Evolutionary conservation across 805 yeast species (phyloP).

Genomic region (Helenozyma rhizophorensis): DNA sequence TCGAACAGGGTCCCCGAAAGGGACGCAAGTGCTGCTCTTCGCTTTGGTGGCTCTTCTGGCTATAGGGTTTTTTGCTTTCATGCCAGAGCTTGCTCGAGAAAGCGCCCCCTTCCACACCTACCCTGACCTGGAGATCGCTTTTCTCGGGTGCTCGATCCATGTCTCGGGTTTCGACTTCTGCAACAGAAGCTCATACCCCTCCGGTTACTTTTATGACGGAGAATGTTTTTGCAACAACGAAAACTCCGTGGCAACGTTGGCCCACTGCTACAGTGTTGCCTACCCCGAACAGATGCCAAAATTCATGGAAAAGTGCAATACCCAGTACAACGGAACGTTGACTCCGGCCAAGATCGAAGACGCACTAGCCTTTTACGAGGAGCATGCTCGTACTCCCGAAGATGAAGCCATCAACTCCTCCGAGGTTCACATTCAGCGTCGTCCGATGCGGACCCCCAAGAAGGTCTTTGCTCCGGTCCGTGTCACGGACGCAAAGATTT

Average conservation of each 20-base stretch:
- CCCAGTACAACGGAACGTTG: constrained; percentile 16
- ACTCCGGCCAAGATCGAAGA: constrained; percentile 19
- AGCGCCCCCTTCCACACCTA: constrained; percentile 31
- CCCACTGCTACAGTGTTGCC: constrained; percentile 29
- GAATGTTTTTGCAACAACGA: constrained; percentile 26
- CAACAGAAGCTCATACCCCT: constrained; percentile 2
- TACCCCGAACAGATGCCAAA: constrained; percentile 20
- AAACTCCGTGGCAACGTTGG: constrained; percentile 33
- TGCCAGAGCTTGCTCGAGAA: constrained; percentile 22
- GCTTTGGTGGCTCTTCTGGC: too few species aligned
- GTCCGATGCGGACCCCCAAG: too few species aligned
- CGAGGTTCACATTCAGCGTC: too few species aligned
- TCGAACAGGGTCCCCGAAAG: too few species aligned
- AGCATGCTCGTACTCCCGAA: constrained; percentile 1
- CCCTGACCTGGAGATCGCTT: constrained; percentile 27
- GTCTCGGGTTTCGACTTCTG: constrained; percentile 20
- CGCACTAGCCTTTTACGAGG: constrained; percentile 12
- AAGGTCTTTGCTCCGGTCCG: constrained; percentile 22
- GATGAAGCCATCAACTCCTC: not conserved
- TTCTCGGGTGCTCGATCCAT: constrained; percentile 26
- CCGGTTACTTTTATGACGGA: not conserved
- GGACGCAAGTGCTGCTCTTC: too few species aligned
- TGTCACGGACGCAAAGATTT: constrained; percentile 19
- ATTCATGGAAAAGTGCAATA: constrained; percentile 23
- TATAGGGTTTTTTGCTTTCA: constrained; percentile 34